phyloP scores from a whole-genome alignment of 1,284 basidiomycete genomes.

The Blastosporella zonata region DNA sequence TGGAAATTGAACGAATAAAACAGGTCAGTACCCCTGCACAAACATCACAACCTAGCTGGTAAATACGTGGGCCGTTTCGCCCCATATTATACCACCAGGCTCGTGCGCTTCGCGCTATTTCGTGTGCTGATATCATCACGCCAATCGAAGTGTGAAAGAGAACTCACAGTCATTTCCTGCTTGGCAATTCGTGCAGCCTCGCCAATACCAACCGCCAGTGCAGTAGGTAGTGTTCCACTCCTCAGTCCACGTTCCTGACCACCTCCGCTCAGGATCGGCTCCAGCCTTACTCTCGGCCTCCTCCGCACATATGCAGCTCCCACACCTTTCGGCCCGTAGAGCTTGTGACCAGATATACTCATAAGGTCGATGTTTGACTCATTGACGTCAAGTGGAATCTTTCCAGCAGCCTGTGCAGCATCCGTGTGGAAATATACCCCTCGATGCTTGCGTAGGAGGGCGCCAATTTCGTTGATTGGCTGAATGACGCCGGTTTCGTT shows the following conservation, averaged over 20 bases:
- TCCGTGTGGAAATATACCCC: conserved; percentile 97
- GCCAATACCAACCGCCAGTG: conserved; percentile 89
- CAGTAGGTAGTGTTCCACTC: conserved; percentile 91
- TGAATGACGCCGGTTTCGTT: conserved; percentile 99
- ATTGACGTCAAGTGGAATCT: conserved; percentile 91
- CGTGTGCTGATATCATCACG: conserved; percentile 53
- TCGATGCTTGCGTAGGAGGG: conserved; percentile 77
- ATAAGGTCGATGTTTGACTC: conserved; percentile 95
- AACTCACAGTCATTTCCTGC: conserved; percentile 86
- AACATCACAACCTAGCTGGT: conserved; percentile 60
- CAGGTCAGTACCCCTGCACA: conserved; percentile 90
- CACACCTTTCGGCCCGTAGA: conserved; percentile 98
- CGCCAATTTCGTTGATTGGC: conserved; percentile 94
- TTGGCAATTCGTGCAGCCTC: conserved; percentile 93
- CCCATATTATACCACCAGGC: conserved; percentile 18
- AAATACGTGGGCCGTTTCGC: conserved; percentile 6
- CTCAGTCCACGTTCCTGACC: conserved; percentile 96
- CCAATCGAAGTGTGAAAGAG: conserved; percentile 24
- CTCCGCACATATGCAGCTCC: conserved; percentile 95
- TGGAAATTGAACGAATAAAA: conserved; percentile 14
- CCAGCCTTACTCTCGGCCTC: conserved; percentile 89
- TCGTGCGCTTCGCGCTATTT: conserved; percentile 14
- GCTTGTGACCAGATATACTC: conserved; percentile 96
- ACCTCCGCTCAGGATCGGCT: conserved; percentile 94
- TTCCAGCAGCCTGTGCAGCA: conserved; percentile 94